Evolutionary conservation across 148 eudicot genomes (phyloP), one percentile per base, ranked within the genome.

Genomic region (Amaranthus cruentus): DNA sequence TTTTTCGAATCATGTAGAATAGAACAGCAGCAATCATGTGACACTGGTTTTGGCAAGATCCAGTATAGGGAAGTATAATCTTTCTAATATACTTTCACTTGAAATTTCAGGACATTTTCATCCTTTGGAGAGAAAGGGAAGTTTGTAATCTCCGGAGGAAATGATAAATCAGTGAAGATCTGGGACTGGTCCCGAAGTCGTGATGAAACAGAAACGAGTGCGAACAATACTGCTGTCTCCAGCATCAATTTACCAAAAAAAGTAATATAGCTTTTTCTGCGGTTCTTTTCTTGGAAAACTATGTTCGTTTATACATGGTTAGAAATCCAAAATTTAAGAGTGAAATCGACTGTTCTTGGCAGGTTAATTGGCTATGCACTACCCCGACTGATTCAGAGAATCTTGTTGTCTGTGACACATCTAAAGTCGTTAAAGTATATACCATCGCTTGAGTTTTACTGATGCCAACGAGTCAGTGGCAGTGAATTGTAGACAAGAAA

Each of bases 341-440:
- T 1, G 3, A 8, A 9, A 67, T n/a, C 3, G n/a, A 8, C 54
- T 76, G 57, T 72, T 62, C 68, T 68, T 77, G 72, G 69, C 87
- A 96, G 99, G 95, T 96, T 46, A 96, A 92, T 79, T 90, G 96
- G 96, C 91, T 96, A 8, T 96, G 99, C 84, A 88, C 96, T 47
- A 87, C 94, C 63, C 87, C 99, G n/a, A 54, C 89, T 59, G 97
- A 92, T 82, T 86, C 97, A 50, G 96, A 96, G 72, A 92, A 96
- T 77, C 91, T 96, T 71, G 80, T 96, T 60, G 83, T 96, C 13
- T 96, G 99, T 69, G 99, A 92, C 75, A 90, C 97, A 42, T 92
- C 99, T 66, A 89, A 89, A 86, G 87, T 92, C 55, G 97, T 95
- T 61, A 96, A 96, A 81, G 95, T 92, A 78, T 96, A 87, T 69